Evolutionary conservation across 306 rosid genomes (phyloP).

Genomic region (Vigna angularis): DNA sequence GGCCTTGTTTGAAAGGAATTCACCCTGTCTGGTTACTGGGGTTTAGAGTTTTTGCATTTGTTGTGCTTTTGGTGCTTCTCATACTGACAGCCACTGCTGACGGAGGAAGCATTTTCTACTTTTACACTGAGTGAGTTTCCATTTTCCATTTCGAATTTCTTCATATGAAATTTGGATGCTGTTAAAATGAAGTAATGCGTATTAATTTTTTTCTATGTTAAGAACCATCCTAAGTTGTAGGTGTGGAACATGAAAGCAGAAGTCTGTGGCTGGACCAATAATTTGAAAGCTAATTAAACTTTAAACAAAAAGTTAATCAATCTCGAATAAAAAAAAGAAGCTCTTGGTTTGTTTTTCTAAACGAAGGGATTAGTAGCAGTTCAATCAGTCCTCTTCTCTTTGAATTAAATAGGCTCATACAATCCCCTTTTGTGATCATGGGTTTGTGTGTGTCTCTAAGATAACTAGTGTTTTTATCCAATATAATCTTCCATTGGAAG

Average conservation of each 20-base stretch:
- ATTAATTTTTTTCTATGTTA: not conserved
- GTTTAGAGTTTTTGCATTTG: slow-evolving; percentile 79
- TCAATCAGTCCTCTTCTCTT: slow-evolving; percentile 15
- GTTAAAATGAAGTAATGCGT: not conserved
- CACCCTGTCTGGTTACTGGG: slow-evolving; percentile 93
- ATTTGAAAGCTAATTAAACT: not conserved
- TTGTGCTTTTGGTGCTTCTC: slow-evolving; percentile 81
- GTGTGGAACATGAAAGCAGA: slow-evolving; percentile 2
- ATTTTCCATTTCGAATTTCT: slow-evolving; percentile 28
- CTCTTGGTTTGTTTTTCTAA: slow-evolving; percentile 16
- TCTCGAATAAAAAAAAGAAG: slow-evolving; percentile 1
- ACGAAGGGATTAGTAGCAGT: slow-evolving; percentile 20
- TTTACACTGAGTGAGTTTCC: slow-evolving; percentile 80
- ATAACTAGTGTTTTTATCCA: not conserved
- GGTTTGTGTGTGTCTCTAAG: not conserved
- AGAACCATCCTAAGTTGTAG: slow-evolving; percentile 25
- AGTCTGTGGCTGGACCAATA: not conserved
- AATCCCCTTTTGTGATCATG: not conserved
- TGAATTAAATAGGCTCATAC: not conserved
- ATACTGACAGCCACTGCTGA: slow-evolving; percentile 62
- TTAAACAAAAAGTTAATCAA: not conserved
- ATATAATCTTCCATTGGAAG: not conserved
- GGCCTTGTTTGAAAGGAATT: slow-evolving; percentile 83
- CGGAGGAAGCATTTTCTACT: slow-evolving; percentile 81
- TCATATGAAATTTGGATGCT: slow-evolving; percentile 16